Base-by-base conservation (phyloP, 2,329 filamentous ascomycete species). In the Fusarium pininemorale region DNA sequence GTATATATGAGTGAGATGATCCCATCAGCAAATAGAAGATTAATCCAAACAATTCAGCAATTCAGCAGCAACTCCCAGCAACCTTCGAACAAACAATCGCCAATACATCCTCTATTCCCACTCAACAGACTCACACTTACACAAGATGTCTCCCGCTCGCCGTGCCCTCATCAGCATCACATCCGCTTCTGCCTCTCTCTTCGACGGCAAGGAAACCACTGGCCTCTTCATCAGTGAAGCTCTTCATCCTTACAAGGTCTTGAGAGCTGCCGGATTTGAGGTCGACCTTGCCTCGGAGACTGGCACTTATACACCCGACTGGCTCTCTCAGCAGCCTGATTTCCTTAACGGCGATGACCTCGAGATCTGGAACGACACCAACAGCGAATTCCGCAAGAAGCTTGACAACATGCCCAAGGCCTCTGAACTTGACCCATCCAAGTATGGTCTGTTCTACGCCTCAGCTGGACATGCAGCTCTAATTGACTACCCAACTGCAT, bases 321-420 rank as follows among this genome's bases (percentile, higher is more conserved):
- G 64, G 66, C 65, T 69, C 2, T 69, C 66, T 1, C 66, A 69
- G 6, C 66, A 69, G 9, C 48, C 64, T 4, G 66, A 69, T 20
- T 69, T 69, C n/a, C 66, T 69, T 12, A 69, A 50, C 3, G 66
- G 64, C 14, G 69, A 72, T 3, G 69, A 72, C 5, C 22, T 68
- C 0, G 7, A 64, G 11, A 54, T 20, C 11, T 87, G 82, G 83
- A 81, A 85, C 13, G 79, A 87, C 59, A 50, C 59, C 26, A 76
- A 75, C 68, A 83, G 84, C 71, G 83, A 83, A 12, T 87, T 87
- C 77, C 80, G 84, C 61, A 78, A 80, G 57, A 86, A 86, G 75
- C 78, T 87, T 15, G 85, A 86, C 73, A 80, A 81, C 41, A 79
- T 86, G 74, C 70, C 79, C 56, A 83, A 82, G 65, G 81, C 85